phyloP scores from a whole-genome alignment of 2,329 filamentous ascomycete species.

The Lomentospora prolificans region DNA sequence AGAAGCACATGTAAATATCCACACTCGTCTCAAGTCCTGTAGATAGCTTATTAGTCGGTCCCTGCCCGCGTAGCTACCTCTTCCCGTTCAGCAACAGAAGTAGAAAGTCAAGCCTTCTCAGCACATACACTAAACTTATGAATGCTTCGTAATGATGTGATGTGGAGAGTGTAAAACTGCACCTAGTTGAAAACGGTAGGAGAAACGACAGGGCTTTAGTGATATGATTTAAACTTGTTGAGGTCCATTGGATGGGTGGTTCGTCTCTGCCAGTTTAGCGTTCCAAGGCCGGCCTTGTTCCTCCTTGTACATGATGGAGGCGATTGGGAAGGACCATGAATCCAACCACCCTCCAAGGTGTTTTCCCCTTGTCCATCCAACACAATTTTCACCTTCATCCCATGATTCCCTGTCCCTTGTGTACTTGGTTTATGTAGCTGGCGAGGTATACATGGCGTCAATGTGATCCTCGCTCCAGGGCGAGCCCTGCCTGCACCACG shows the following conservation, averaged over 20 bases:
- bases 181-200: neutral
- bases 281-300: neutral
- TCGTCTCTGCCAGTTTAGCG: neutral
- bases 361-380: neutral
- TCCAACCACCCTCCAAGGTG: neutral
- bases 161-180: conserved; percentile 1
- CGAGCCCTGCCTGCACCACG: neutral
- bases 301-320: neutral
- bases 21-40: neutral
- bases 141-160: too few relatives aligned
- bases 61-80: neutral
- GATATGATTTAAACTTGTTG: conserved; percentile 3
- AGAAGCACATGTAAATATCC: neutral
- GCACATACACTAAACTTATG: too few relatives aligned
- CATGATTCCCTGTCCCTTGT: too few relatives aligned
- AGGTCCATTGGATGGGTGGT: neutral
- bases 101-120: neutral
- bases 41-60: too few relatives aligned
- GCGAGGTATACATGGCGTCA: neutral
- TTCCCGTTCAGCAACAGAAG: neutral
- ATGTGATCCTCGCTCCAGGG: neutral
- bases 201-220: neutral
- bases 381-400: too few relatives aligned
- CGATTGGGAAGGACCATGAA: neutral
- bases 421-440: too few relatives aligned